These are phyloP conservation scores for Fulvia fulva DNA, from an alignment of 2,329 filamentous ascomycete species.

Conservation along the genomic window DNA sequence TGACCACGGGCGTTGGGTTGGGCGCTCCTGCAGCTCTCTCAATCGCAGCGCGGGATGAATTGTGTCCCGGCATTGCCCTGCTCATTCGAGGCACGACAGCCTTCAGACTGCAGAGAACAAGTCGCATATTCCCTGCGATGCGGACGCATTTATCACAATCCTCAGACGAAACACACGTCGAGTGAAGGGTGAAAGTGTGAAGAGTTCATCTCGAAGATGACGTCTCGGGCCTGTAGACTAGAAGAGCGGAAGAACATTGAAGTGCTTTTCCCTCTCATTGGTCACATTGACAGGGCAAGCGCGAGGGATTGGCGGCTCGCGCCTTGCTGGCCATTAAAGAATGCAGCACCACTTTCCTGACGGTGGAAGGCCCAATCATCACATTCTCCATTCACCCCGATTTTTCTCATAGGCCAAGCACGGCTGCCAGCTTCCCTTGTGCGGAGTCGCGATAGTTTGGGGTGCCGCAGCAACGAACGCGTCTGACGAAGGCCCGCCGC, in stretches of 20 bases:
- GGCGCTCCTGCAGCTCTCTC: constrained; percentile 1
- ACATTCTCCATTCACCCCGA: background rate
- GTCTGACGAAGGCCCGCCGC: background rate
- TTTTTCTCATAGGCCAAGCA: background rate
- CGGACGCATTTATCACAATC: background rate
- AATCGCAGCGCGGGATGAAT: constrained; percentile 1
- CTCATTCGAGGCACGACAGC: background rate
- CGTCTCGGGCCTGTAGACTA: background rate
- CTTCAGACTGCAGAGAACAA: background rate
- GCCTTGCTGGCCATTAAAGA: background rate
- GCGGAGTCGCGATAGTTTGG: background rate
- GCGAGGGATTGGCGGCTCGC: constrained; percentile 1
- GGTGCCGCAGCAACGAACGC: background rate
- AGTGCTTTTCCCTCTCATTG: background rate
- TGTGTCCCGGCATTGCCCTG: background rate
- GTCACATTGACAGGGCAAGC: background rate
- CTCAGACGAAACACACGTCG: background rate
- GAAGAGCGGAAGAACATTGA: no score
- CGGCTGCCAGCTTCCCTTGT: background rate
- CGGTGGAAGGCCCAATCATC: constrained; percentile 1
- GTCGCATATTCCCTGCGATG: background rate
- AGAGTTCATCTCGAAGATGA: background rate
- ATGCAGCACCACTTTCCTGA: background rate
- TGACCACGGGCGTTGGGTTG: constrained; percentile 3
- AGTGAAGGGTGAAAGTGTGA: background rate